Percentiles rank a stretch among this genome's conserved stretches.
phyloP scores from a whole-genome alignment of 495 filamentous ascomycete genomes.

The Neurospora sp. region DNA sequence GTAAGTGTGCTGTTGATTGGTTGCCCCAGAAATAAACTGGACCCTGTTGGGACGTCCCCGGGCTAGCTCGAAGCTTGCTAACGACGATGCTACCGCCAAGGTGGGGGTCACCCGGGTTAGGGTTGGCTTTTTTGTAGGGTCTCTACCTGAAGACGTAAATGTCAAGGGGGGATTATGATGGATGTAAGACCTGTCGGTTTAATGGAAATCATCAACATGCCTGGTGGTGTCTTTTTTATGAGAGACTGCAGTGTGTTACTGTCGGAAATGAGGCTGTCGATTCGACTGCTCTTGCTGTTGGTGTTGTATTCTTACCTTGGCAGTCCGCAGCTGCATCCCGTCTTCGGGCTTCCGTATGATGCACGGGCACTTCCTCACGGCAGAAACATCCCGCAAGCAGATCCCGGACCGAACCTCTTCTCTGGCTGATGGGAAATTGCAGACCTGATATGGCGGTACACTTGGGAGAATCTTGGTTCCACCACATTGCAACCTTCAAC shows the following conservation, averaged over 20 bases:
- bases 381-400: not conserved
- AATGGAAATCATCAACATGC: not conserved
- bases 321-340: not conserved
- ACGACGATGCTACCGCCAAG: not conserved
- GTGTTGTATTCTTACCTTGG: not conserved
- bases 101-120: not conserved
- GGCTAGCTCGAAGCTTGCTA: not conserved
- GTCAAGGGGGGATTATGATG: not conserved
- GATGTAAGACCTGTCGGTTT: not conserved
- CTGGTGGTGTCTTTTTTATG: not conserved
- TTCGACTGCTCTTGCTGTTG: not conserved
- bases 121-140: not conserved
- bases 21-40: not conserved
- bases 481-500: not conserved
- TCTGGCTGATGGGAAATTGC: not conserved
- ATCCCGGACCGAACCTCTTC: not conserved
- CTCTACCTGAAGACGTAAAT: not conserved
- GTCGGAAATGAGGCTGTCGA: not conserved
- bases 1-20: not conserved
- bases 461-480: not conserved
- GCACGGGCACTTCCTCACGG: not conserved
- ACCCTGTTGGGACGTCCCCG: not conserved
- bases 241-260: not conserved
- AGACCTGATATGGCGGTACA: not conserved
- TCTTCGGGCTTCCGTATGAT: not conserved